Conservation (phyloP, 768 basidiomycete genomes). For the Boletus vinaceobasis region DNA sequence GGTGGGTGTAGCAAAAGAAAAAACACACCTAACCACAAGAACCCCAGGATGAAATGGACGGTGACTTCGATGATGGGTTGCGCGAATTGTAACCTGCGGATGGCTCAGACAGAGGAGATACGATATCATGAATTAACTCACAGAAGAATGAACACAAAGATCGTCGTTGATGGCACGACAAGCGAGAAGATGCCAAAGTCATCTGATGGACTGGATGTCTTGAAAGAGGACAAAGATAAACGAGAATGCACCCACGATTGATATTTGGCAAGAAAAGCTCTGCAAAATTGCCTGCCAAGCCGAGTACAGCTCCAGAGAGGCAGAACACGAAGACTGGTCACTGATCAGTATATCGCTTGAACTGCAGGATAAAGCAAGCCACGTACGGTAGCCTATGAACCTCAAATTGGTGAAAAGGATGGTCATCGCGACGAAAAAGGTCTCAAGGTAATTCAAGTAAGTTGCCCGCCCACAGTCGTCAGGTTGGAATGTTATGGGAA, state of each 20-base stretch:
- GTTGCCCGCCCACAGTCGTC: conserved; percentile 9
- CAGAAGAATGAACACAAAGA: conserved; percentile 60
- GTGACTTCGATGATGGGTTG: conserved; percentile 62
- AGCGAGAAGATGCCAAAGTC: conserved; percentile 72
- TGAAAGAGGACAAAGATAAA: conserved; percentile 1
- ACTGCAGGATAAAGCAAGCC: not conserved
- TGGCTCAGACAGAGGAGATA: not conserved
- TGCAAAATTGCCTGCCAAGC: conserved; percentile 66
- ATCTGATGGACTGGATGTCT: conserved; percentile 36
- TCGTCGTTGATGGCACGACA: conserved; percentile 61
- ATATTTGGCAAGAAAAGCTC: conserved; percentile 61
- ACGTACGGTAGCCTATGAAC: conserved; percentile 49
- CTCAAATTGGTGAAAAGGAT: conserved; percentile 58
- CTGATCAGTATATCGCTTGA: conserved; percentile 22
- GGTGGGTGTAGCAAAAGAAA: not conserved
- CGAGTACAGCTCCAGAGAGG: conserved; percentile 54
- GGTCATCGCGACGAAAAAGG: conserved; percentile 42
- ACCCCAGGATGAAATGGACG: conserved; percentile 50
- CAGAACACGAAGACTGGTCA: conserved; percentile 36
- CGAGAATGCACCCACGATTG: conserved; percentile 46
- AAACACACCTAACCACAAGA: conserved; percentile 67
- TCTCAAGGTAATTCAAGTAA: not conserved
- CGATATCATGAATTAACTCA: conserved; percentile 28
- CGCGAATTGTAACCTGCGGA: conserved; percentile 61
- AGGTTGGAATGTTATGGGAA: conserved; percentile 5